Base-by-base conservation (phyloP, 805 yeast genomes). In the Tetrapisispora iriomotensis region DNA sequence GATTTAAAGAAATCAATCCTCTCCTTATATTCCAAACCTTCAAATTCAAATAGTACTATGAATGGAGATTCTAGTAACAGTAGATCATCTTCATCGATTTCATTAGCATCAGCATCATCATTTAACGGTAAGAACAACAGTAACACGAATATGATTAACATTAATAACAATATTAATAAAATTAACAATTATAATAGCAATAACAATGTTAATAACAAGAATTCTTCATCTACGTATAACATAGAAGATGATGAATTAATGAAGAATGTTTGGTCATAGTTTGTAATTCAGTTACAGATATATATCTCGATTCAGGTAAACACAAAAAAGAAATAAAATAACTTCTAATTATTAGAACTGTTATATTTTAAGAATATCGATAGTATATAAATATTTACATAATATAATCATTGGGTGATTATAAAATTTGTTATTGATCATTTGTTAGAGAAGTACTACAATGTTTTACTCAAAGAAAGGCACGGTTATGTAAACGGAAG, bases 1-100 rank as follows among this genome's bases (percentile, higher is more conserved):
- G 96, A 90, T 54, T 70, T 92, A 60, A 92, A 92, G 56, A 85
- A 85, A 63, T 85, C 96, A 1, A 92, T 92, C 43, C 64, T 92
- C 43, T 86, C 96, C 19, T 70, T 92, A 38, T 92, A 92, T 59
- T 75, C 94, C 1, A 73, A 83, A 2, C 82, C 71, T 6, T 35
- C 44, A n/a, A 30, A 37, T 34, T 44, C 47, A 3, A 36, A 35
- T 12, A 41, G 34, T 25, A 33, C 34, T 9, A 40, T 25, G 62
- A 62, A 8, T 30, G n/a, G n/a, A n/a, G n/a, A n/a, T n/a, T n/a
- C n/a, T n/a, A 37, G 25, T 22, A 29, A 27, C 17, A 35, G 29
- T 12, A 21, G 26, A 23, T 44, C 50, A 34, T 37, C 47, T 20
- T 31, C 45, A 22, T 37, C 36, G 7, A 18, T 21, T 9, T 35